Evolutionary conservation across 2,329 filamentous ascomycete species (phyloP).

Genomic region (Fusarium nurragi): DNA sequence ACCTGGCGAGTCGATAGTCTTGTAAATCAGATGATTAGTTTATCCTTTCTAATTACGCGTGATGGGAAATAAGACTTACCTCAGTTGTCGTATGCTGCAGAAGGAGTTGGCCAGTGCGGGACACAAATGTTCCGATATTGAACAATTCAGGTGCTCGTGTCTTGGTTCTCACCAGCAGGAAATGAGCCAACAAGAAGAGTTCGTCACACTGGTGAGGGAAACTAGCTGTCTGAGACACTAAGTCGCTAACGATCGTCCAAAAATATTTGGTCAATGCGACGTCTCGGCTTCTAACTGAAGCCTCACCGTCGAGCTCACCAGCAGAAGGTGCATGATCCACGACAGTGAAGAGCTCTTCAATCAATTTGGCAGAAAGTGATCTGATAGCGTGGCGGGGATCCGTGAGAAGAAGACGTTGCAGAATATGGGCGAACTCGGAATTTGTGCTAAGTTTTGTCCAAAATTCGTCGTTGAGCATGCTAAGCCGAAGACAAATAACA

Average conservation of each 20-base stretch:
- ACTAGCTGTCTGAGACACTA: constrained; percentile 47
- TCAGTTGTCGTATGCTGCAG: constrained; percentile 55
- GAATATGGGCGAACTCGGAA: constrained; percentile 34
- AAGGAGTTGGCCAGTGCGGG: constrained; percentile 47
- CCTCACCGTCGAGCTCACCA: not conserved
- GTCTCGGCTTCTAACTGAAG: not conserved
- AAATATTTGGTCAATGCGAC: constrained; percentile 41
- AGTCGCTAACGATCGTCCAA: constrained; percentile 47
- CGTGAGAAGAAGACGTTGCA: constrained; percentile 43
- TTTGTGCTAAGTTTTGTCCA: constrained; percentile 42
- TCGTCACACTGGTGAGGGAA: constrained; percentile 55
- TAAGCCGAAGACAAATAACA: constrained; percentile 44
- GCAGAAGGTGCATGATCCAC: not conserved
- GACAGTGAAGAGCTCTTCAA: constrained; percentile 44
- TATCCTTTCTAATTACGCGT: not conserved
- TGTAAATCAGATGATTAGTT: constrained; percentile 2
- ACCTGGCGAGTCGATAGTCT: constrained; percentile 44
- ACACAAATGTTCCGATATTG: constrained; percentile 45
- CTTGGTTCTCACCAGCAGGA: constrained; percentile 52
- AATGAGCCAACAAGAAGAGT: constrained; percentile 54
- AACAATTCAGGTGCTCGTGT: constrained; percentile 43
- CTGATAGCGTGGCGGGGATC: constrained; percentile 45
- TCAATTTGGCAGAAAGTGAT: constrained; percentile 47
- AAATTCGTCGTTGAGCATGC: constrained; percentile 43
- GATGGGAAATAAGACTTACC: constrained; percentile 38